A percentile compares a stretch with the other conserved stretches of the same genome.
Evolutionary conservation across 352 stramenopile genomes (phyloP).

Genomic region (Stramenopiles sp.): DNA sequence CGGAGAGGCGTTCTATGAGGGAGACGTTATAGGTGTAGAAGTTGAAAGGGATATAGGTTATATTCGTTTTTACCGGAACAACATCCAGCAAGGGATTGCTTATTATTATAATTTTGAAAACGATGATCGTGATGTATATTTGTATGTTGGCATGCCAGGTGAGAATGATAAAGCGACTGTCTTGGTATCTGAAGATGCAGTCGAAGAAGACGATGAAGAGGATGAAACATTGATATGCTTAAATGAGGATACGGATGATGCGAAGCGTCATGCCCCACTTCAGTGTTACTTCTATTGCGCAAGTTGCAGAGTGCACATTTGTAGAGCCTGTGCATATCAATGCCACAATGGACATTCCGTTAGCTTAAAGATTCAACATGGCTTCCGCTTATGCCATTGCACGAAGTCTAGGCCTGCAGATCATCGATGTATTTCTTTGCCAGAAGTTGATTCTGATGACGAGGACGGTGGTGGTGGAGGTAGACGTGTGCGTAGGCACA

Average conservation of each 20-base stretch:
- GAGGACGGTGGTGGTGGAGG: conserved; percentile 1
- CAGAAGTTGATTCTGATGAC: conserved; percentile 9
- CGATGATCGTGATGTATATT: conserved; percentile 3
- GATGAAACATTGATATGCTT: conserved; percentile 12
- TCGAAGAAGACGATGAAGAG: conserved; percentile 5
- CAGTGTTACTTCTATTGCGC: not conserved
- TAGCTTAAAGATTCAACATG: conserved; percentile 5
- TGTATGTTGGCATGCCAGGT: conserved; percentile 2
- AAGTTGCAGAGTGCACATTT: not conserved
- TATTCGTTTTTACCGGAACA: conserved; percentile 10
- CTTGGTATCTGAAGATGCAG: not conserved
- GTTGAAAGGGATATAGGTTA: not conserved
- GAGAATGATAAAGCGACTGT: conserved; percentile 6
- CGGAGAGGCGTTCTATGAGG: not conserved
- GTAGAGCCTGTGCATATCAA: not conserved
- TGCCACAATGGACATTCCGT: conserved; percentile 1
- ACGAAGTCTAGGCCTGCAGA: not conserved
- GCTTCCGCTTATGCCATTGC: not conserved
- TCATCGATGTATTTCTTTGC: conserved; percentile 9
- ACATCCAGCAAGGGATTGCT: conserved; percentile 3
- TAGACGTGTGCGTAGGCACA: not conserved
- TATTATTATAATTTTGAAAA: conserved; percentile 10
- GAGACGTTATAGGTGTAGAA: conserved; percentile 8
- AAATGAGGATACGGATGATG: not conserved
- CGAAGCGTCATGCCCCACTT: not conserved